Evolutionary conservation across 345 rosid species (phyloP), one percentile per base, ranked within the genome.

Genomic region (Fremontodendron californicum): DNA sequence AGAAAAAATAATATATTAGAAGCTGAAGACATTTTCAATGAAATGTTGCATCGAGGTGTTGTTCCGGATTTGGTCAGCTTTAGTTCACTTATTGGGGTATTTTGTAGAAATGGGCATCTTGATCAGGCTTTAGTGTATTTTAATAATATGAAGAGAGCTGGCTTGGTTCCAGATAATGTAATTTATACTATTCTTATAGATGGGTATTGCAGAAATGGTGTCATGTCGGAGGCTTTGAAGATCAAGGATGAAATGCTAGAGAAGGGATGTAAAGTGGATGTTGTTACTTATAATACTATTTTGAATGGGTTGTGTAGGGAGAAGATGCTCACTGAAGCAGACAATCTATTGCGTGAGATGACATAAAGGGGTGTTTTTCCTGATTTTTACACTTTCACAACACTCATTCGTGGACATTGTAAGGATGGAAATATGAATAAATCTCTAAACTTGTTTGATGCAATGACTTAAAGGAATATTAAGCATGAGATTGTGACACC

Each of bases 31-130:
- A n/a, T 90, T 77, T 91, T 91, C 33, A 21, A 64, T 74, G 89
- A 89, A 77, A 91, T 92, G 97, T 69, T 71, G 37, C 52, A 15
- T 69, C 78, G 58, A 57, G 84, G 85, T 60, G 75, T 89, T 81
- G 79, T 73, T 82, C 93, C 92, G 27, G 96, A 94, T 92, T 68
- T 92, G 76, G 79, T 92, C 74, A 88, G 94, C 85, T 90, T 87
- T 82, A 83, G 89, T 73, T 87, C 89, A 2, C 79, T 90, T 21
- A 85, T 91, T 80, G 86, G 88, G 63, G 82, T 86, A 61, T 83
- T 82, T 49, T 82, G 89, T 15, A 83, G 85, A 80, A 85, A 76
- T 62, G 87, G 92, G 23, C 75, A 76, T 82, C 81, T 89, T n/a
- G 88, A 86, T 71, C 83, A 48, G 79, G 96, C 92, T 5, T 78